Evolutionary conservation across 345 rosid species (phyloP).

Genomic region (Ceriops zippeliana): DNA sequence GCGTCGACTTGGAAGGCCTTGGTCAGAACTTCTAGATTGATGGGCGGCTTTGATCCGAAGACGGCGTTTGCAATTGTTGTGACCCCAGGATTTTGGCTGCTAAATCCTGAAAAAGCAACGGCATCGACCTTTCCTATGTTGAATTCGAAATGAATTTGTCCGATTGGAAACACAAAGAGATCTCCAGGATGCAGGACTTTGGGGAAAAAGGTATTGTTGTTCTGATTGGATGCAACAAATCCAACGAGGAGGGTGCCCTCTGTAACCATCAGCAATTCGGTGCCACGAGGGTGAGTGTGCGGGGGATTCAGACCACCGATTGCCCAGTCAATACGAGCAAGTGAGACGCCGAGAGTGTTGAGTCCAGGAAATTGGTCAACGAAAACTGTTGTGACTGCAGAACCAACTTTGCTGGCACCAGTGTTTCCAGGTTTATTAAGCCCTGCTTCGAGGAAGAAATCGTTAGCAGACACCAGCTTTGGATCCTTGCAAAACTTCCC

Average conservation of each 20-base stretch:
- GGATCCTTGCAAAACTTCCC: too few species aligned
- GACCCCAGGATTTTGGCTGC: slow-evolving; percentile 16
- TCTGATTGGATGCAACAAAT: too few species aligned
- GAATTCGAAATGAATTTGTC: too few species aligned
- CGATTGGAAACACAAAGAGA: too few species aligned
- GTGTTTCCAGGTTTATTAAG: too few species aligned
- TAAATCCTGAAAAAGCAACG: background rate
- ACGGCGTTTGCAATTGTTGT: background rate
- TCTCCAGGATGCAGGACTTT: too few species aligned
- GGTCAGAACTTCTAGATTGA: background rate
- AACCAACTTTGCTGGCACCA: background rate
- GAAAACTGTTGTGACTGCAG: background rate
- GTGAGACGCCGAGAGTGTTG: slow-evolving; percentile 10
- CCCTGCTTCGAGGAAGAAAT: too few species aligned
- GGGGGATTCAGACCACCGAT: background rate
- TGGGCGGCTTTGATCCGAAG: slow-evolving; percentile 6
- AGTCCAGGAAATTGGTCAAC: slow-evolving; percentile 7
- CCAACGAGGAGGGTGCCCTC: too few species aligned
- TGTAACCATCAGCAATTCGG: background rate
- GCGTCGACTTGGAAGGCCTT: background rate
- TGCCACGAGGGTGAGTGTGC: slow-evolving; percentile 4
- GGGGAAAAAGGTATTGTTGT: too few species aligned
- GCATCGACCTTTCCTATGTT: background rate
- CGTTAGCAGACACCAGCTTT: too few species aligned
- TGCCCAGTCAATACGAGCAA: background rate